These are phyloP conservation scores for Arachnomyces sp. DNA, from an alignment of 2,329 filamentous ascomycete genomes.

Conservation along the genomic window DNA sequence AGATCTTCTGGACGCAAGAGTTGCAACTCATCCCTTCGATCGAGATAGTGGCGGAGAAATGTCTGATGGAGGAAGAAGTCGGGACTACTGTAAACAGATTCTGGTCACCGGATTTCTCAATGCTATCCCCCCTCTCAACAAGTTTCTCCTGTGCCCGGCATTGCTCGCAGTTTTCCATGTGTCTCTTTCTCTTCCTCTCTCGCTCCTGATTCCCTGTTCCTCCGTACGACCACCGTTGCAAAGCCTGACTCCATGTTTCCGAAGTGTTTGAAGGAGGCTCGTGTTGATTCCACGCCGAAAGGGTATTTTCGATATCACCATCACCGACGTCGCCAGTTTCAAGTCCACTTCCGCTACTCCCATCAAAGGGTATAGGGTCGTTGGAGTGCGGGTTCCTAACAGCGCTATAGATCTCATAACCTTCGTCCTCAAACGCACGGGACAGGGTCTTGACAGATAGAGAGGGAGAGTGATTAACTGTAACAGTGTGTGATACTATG, in stretches of 20 bases:
- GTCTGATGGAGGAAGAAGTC: no score
- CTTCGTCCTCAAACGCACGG: conserved; percentile 6
- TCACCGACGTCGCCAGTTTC: conserved; percentile 14
- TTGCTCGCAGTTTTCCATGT: conserved; percentile 34
- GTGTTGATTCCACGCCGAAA: no score
- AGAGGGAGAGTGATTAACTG: conserved; percentile 1
- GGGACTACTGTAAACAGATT: no score
- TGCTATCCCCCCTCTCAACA: conserved; percentile 1
- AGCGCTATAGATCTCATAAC: conserved; percentile 4
- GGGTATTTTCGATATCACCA: no score
- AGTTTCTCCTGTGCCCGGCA: conserved; percentile 25
- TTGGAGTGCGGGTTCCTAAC: no score
- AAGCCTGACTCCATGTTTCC: no score
- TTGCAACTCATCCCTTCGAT: conserved; percentile 62
- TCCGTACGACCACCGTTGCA: neutral
- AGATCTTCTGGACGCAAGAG: conserved; percentile 53
- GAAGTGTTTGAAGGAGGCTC: no score
- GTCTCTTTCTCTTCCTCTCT: conserved; percentile 12
- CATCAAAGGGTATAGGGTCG: conserved; percentile 17
- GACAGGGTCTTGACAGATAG: neutral
- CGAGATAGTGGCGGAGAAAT: conserved; percentile 16
- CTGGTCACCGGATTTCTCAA: no score
- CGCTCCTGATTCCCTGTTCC: conserved; percentile 1
- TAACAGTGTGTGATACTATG: conserved; percentile 5
- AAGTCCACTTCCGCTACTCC: conserved; percentile 11